Conservation (phyloP, 257 asterid species). For the Marsdenia floribunda region DNA sequence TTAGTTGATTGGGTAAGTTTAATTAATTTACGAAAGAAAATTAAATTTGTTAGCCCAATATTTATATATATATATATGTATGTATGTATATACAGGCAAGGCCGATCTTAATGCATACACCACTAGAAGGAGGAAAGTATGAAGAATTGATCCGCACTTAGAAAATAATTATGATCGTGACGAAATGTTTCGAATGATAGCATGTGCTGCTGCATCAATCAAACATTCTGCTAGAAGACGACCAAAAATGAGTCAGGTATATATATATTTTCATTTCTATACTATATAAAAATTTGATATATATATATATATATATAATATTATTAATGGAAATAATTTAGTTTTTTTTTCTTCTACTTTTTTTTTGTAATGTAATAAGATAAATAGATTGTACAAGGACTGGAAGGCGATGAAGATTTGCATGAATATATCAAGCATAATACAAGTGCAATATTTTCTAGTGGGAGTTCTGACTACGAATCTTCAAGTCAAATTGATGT, state of each 20-base stretch:
- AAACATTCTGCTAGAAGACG: constrained; percentile 85
- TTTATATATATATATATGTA: neutral
- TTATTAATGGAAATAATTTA: too few relatives aligned
- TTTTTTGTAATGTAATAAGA: too few relatives aligned
- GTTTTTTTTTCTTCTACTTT: too few relatives aligned
- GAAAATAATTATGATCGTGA: constrained; percentile 53
- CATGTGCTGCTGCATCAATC: constrained; percentile 60
- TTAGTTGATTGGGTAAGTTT: constrained; percentile 77
- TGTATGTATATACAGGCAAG: constrained; percentile 41
- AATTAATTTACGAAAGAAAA: too few relatives aligned
- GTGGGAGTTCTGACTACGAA: constrained; percentile 50
- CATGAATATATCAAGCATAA: constrained; percentile 39
- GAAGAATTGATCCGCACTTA: constrained; percentile 63
- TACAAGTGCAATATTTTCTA: constrained; percentile 31
- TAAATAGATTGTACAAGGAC: constrained; percentile 63
- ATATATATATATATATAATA: too few relatives aligned
- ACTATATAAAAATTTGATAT: too few relatives aligned
- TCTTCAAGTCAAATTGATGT: constrained; percentile 30
- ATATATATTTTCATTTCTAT: too few relatives aligned
- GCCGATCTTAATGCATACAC: constrained; percentile 48
- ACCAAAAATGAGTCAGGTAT: constrained; percentile 87
- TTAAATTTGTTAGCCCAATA: too few relatives aligned
- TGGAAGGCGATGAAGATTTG: constrained; percentile 76
- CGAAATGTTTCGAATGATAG: constrained; percentile 74
- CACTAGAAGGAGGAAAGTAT: constrained; percentile 54